Base-by-base conservation (phyloP, 192 early-diverging fungal genomes). In the Chytriomyces sp. region DNA sequence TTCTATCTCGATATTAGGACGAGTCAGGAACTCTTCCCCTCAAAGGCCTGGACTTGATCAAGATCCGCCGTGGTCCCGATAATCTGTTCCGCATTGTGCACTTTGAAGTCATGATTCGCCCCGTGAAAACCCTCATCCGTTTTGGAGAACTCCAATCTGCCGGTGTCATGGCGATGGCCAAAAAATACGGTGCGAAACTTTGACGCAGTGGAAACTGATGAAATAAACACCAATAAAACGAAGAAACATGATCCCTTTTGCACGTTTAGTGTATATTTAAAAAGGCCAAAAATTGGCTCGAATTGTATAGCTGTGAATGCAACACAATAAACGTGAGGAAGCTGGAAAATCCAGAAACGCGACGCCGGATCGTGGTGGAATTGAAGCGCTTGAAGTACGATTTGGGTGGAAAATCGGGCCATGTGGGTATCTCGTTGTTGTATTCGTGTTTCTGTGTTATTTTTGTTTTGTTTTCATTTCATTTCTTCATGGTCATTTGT, bases 51-150 rank as follows among this genome's bases (percentile, higher is more conserved):
- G 80, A 81, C 45, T 9, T 81, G 18, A 81, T 81, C 50, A 23
- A 49, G 10, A 10, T 67, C 24, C 50, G 44, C 45, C 49, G 67
- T 13, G 20, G 43, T 26, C 57, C 13, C 18, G 65, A 76, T 44
- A 64, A 61, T 7, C 16, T 9, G 24, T 45, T 50, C n/a, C 50
- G 69, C 7, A 81, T 81, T 67, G 75, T 77, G 9, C 50, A 81
- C 18, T 75, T 81, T 62, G 71, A 81, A 50, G 80, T 81, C 5
- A 67, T 81, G 61, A 53, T 81, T 18, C 74, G 80, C 50, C 80
- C 80, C 46, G n/a, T 81, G 26, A 81, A 81, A 35, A 46, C 61
- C 1, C 11, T 64, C 20, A 35, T 26, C 9, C n/a, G 72, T 23
- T 74, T 74, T 8, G 59, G 72, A 5, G 73, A 81, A 45, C 69